Evolutionary conservation across 805 yeast genomes (phyloP).

Genomic region (Candida coquimbonensis): DNA sequence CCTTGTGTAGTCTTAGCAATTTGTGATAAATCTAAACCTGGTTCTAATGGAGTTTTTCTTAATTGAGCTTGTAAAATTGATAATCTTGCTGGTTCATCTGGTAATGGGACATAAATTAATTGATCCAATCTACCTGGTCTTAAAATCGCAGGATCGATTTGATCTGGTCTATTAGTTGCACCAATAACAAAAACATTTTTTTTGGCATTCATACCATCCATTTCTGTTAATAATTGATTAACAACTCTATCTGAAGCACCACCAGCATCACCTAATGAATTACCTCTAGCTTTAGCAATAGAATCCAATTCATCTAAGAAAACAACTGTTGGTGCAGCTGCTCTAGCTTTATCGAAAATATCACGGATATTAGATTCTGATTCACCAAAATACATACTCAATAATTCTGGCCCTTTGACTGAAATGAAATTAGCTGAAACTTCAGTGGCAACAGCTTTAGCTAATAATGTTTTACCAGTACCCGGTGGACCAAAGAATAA

Average conservation of each 20-base stretch:
- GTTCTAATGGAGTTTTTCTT: slow-evolving; percentile 97
- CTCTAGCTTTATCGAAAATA: slow-evolving; percentile 96
- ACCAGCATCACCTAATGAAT: slow-evolving; percentile 85
- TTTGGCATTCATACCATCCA: slow-evolving; percentile 99
- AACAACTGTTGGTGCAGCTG: slow-evolving; percentile 99
- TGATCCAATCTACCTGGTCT: slow-evolving; percentile 99
- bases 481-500: slow-evolving; percentile 99
- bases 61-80: slow-evolving; percentile 93
- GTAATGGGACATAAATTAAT: slow-evolving; percentile 96
- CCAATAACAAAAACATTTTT: slow-evolving; percentile 98
- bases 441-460: slow-evolving; percentile 99
- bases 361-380: slow-evolving; percentile 96
- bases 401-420: slow-evolving; percentile 93
- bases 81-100: slow-evolving; percentile 90
- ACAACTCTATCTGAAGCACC: slow-evolving; percentile 97
- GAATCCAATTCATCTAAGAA: slow-evolving; percentile 98
- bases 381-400: slow-evolving; percentile 99
- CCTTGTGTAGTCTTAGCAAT: slow-evolving; percentile 95
- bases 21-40: slow-evolving; percentile 82
- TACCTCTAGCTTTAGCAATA: slow-evolving; percentile 96
- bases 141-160: slow-evolving; percentile 95
- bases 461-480: slow-evolving; percentile 97
- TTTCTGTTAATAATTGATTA: slow-evolving; percentile 90
- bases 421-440: slow-evolving; percentile 97
- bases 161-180: slow-evolving; percentile 99